phyloP scores from a whole-genome alignment of 202 grass and related monocot genomes.

The Eragrostis tef region DNA sequence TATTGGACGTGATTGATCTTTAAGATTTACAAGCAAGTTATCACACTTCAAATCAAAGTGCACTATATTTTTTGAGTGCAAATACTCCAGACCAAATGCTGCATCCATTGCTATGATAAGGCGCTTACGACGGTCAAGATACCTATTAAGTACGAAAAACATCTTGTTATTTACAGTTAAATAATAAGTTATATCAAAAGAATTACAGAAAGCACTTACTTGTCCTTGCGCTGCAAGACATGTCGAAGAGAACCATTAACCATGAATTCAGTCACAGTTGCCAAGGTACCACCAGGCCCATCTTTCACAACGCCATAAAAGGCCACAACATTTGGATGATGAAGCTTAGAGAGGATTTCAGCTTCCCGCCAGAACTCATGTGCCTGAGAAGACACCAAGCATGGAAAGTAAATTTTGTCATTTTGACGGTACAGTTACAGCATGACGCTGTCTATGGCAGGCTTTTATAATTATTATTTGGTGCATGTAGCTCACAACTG shows the following conservation, averaged over 20 bases:
- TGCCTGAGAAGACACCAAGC: conserved; percentile 61
- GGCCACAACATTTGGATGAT: conserved; percentile 95
- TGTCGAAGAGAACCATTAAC: conserved; percentile 98
- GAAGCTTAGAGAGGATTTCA: conserved; percentile 95
- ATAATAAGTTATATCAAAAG: conserved; percentile 7
- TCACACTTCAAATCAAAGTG: conserved; percentile 97
- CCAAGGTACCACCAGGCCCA: conserved; percentile 86
- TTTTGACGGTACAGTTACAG: conserved; percentile 4
- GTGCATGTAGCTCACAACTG: conserved; percentile 19
- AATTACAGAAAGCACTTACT: conserved; percentile 53
- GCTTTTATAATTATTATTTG: conserved; percentile 20
- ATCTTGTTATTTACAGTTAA: conserved; percentile 33
- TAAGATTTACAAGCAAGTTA: conserved; percentile 94
- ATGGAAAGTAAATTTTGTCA: conserved; percentile 17
- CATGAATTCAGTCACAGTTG: conserved; percentile 97
- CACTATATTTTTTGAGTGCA: conserved; percentile 95
- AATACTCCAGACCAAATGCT: conserved; percentile 92
- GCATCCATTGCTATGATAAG: conserved; percentile 95
- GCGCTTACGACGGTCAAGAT: conserved; percentile 80
- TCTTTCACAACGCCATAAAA: conserved; percentile 98
- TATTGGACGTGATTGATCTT: conserved; percentile 92
- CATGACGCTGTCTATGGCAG: neutral
- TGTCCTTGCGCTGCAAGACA: conserved; percentile 94
- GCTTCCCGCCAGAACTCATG: conserved; percentile 95
- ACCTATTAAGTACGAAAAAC: conserved; percentile 52